Evolutionary conservation across 306 rosid genomes (phyloP).

Genomic region (Rubus idaeus): DNA sequence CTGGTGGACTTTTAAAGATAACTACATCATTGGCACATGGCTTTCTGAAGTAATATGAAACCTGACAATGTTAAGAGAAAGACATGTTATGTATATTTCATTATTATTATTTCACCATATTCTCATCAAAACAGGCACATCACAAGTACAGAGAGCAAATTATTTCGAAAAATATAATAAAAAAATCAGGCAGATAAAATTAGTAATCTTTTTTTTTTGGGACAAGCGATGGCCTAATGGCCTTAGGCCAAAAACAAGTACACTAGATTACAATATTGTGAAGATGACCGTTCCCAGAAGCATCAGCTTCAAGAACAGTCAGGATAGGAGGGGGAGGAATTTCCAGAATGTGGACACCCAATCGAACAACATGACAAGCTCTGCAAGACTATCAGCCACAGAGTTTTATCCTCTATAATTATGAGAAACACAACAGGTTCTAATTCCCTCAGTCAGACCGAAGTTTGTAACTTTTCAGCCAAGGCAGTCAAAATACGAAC

Average conservation of each 20-base stretch:
- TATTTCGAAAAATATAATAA: background rate
- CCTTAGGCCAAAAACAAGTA: background rate
- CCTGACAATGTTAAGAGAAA: slow-evolving; percentile 51
- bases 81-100: slow-evolving; percentile 9
- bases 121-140: slow-evolving; percentile 17
- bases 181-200: slow-evolving; percentile 7
- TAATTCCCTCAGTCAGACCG: background rate
- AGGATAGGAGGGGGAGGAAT: background rate
- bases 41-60: slow-evolving; percentile 85
- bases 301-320: background rate
- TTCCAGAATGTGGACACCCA: background rate
- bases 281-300: background rate
- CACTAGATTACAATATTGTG: background rate
- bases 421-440: background rate
- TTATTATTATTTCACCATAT: background rate
- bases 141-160: slow-evolving; percentile 12
- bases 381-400: background rate
- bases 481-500: background rate
- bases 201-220: no score
- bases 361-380: background rate
- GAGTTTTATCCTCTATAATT: background rate
- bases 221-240: background rate
- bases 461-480: background rate
- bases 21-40: slow-evolving; percentile 93
- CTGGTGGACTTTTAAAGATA: slow-evolving; percentile 94